phyloP scores from a whole-genome alignment of 768 basidiomycete genomes.

The Leucogyrophana mollusca region DNA sequence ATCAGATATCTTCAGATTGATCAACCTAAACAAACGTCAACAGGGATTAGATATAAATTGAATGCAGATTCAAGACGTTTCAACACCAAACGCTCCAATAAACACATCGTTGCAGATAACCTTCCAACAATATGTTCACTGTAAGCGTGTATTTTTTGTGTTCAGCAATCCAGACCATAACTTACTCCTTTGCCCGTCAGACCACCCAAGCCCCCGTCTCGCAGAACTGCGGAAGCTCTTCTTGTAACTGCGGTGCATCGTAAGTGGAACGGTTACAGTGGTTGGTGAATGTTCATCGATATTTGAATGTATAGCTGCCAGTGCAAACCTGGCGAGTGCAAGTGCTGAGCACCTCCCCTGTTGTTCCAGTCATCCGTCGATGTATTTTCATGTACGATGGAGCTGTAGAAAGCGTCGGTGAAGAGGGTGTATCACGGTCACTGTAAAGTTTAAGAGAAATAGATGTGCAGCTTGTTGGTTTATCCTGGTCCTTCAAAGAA shows the following conservation, averaged over 20 bases:
- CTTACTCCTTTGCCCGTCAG: slow-evolving; percentile 18
- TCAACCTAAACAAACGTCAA: neutral
- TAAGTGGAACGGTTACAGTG: slow-evolving; percentile 19
- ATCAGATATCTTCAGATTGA: neutral
- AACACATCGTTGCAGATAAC: neutral
- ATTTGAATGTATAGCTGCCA: slow-evolving; percentile 41
- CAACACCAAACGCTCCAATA: neutral
- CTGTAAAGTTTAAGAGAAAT: no score
- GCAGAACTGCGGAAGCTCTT: slow-evolving; percentile 45
- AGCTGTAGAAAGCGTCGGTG: no score
- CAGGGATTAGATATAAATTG: neutral
- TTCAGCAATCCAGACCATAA: slow-evolving; percentile 5
- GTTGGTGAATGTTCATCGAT: neutral
- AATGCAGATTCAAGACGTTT: neutral
- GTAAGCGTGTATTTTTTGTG: slow-evolving; percentile 28
- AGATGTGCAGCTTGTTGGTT: no score
- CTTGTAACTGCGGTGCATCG: slow-evolving; percentile 54
- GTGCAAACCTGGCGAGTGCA: slow-evolving; percentile 64
- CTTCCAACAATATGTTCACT: slow-evolving; percentile 32
- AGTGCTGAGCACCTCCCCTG: slow-evolving; percentile 44
- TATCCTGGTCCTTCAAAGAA: no score
- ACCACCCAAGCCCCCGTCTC: slow-evolving; percentile 39
- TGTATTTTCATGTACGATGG: no score
- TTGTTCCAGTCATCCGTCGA: neutral
- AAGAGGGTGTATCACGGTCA: no score